A percentile compares a stretch with the other conserved stretches of the same genome.
Evolutionary conservation across 495 filamentous ascomycete species (phyloP).

Genomic region (Collariella sp.): DNA sequence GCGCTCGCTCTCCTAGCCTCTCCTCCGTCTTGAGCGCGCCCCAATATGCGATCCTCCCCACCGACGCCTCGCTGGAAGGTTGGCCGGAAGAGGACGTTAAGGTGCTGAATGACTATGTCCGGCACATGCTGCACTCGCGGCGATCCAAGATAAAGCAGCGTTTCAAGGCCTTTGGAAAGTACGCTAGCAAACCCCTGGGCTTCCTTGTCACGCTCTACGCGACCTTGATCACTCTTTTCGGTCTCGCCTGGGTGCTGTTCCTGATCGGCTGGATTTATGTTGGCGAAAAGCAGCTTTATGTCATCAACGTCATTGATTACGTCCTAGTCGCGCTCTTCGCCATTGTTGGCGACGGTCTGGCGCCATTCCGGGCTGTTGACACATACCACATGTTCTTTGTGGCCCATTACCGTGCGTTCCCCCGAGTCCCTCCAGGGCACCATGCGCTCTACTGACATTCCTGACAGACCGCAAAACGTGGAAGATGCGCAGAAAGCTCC

Average conservation of each 20-base stretch:
- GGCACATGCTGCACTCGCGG: constrained; percentile 73
- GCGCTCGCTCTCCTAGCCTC: constrained; percentile 30
- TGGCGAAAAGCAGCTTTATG: constrained; percentile 57
- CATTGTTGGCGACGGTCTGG: constrained; percentile 67
- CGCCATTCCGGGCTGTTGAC: constrained; percentile 66
- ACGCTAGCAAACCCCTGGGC: constrained; percentile 62
- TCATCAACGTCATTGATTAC: constrained; percentile 69
- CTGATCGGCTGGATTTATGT: constrained; percentile 82
- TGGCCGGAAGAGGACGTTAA: constrained; percentile 62
- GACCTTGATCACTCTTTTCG: constrained; percentile 71
- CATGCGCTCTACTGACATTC: neutral
- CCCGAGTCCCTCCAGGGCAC: no score
- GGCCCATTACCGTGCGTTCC: constrained; percentile 37
- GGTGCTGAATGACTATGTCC: constrained; percentile 69
- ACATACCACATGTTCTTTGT: constrained; percentile 77
- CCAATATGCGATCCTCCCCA: constrained; percentile 52
- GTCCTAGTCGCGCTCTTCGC: constrained; percentile 70
- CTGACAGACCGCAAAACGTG: constrained; percentile 58
- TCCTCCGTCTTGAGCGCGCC: constrained; percentile 36
- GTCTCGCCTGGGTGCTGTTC: constrained; percentile 75
- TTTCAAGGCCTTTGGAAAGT: constrained; percentile 68
- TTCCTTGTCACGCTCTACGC: constrained; percentile 72
- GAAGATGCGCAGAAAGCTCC: constrained; percentile 55
- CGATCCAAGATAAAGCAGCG: constrained; percentile 64
- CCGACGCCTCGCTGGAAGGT: constrained; percentile 55